Base-by-base conservation (phyloP, 108 stramenopile genomes). In the Nannochloropsis gaditana region DNA sequence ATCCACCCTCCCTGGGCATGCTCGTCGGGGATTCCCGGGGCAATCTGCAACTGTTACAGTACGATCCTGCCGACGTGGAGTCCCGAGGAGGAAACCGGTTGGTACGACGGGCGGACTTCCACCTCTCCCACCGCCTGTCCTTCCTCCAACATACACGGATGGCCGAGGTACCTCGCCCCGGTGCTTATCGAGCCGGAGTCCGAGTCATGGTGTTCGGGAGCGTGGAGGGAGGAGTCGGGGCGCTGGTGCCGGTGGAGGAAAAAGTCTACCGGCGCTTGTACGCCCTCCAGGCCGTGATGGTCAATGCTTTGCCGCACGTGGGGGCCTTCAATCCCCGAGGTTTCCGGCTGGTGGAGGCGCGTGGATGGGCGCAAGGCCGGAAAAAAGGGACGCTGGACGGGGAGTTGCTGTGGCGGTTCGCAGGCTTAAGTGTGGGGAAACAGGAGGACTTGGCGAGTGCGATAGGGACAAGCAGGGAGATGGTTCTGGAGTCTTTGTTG, bases 351-450 rank as follows among this genome's bases (percentile, higher is more conserved):
- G 43, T 43, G 21, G 93, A 81, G 84, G 95, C 89, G 94, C 93
- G 45, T 94, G 95, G 19, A 93, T 94, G 86, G 91, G 93, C 21
- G 92, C 85, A 92, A 45, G 93, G 94, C 43, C 85, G 94, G 44
- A 95, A 94, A 86, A 96, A 96, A 90, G 94, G 95, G 8, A 94
- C 96, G 43, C 94, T 96, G 84, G 96, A 97, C 91, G 96, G 95
- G 15, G 94, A 93, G 84, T 86, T 96, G 81, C 91, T 97, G 45
- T 91, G 93, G 86, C 90, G 92, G 79, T 96, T 92, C 84, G 91
- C 91, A 3, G 94, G 95, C 85, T 91, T 97, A 21, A 82, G 94
- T 8, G 83, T 92, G n/a, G 85, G 87, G 9, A 93, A 94, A 42
- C 96, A 97, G 92, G 95, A 95, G 88, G 96, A 96, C 84, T 90